Percentiles rank a stretch among this genome's conserved stretches.
These are phyloP conservation scores for Amborella trichopoda DNA, from an alignment of 164 flowering plant genomes.

Conservation along the genomic window DNA sequence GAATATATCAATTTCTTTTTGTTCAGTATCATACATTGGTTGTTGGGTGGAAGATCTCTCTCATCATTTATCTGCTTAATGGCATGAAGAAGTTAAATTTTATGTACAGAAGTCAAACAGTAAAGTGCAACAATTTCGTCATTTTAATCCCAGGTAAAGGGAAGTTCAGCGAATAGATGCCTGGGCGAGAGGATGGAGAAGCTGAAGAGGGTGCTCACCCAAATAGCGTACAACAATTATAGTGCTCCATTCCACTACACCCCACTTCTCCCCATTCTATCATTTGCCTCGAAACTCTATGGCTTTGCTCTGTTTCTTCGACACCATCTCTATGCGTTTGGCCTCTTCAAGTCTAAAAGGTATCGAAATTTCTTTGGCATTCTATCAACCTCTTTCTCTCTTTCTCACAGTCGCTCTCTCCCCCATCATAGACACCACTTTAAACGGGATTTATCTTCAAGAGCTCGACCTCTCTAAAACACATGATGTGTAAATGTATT, in stretches of 20 bases:
- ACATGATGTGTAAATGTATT: not conserved
- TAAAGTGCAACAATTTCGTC: too few species aligned
- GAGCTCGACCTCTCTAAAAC: not conserved
- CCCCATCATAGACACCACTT: too few species aligned
- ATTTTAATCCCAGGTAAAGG: too few species aligned
- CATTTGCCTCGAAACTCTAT: constrained; percentile 48
- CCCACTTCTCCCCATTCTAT: constrained; percentile 43
- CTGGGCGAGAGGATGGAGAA: too few species aligned
- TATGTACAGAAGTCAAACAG: too few species aligned
- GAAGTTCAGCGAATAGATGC: too few species aligned
- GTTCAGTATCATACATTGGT: too few species aligned
- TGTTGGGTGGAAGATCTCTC: too few species aligned
- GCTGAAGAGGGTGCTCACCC: constrained; percentile 25
- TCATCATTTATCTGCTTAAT: too few species aligned
- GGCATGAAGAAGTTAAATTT: too few species aligned
- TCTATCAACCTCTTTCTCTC: not conserved
- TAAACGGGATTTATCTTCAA: not conserved
- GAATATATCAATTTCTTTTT: too few species aligned
- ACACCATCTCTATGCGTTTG: constrained; percentile 28
- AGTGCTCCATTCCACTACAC: constrained; percentile 25
- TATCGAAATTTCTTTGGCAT: constrained; percentile 3
- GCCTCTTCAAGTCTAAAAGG: constrained; percentile 38
- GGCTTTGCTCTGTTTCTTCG: constrained; percentile 34
- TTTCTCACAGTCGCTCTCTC: constrained; percentile 1
- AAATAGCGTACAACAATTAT: constrained; percentile 36